Conservation (phyloP, 805 yeast genomes). For the Middelhovenomyces tepae region DNA sequence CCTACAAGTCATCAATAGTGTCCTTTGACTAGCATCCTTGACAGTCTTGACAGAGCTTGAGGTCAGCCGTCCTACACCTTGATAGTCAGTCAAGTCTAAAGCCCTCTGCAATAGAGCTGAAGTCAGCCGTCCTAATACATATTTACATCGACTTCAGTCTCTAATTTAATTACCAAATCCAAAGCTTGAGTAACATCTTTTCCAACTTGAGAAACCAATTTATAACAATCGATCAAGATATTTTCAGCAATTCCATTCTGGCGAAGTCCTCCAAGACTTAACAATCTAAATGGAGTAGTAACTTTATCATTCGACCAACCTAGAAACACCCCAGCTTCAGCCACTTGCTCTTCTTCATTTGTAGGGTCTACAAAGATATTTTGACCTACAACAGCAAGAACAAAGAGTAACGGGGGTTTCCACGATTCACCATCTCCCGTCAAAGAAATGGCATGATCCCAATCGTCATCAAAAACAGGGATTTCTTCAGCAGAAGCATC, state of each 20-base stretch:
- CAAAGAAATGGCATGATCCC: slow-evolving; percentile 49
- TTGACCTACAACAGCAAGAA: slow-evolving; percentile 69
- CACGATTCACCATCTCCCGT: slow-evolving; percentile 30
- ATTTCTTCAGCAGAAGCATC: slow-evolving; percentile 64
- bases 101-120: no score
- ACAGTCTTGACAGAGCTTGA: no score
- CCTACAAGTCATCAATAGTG: no score
- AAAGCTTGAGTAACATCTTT: slow-evolving; percentile 51
- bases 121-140: no score
- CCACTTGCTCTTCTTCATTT: slow-evolving; percentile 76
- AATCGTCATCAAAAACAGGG: slow-evolving; percentile 87
- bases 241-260: slow-evolving; percentile 16
- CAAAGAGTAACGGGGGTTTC: slow-evolving; percentile 69
- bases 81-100: no score
- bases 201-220: slow-evolving; percentile 54
- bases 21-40: no score
- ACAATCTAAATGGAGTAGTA: slow-evolving; percentile 62
- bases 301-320: slow-evolving; percentile 64
- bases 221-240: slow-evolving; percentile 43
- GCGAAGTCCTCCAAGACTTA: slow-evolving; percentile 46
- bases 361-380: slow-evolving; percentile 75
- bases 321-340: slow-evolving; percentile 72
- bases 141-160: slow-evolving; percentile 6
- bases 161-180: slow-evolving; percentile 10
- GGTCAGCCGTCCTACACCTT: no score